Percentiles rank a stretch among this genome's conserved stretches.
Conservation (phyloP, 1,284 basidiomycete genomes). For the Irpex sp. region DNA sequence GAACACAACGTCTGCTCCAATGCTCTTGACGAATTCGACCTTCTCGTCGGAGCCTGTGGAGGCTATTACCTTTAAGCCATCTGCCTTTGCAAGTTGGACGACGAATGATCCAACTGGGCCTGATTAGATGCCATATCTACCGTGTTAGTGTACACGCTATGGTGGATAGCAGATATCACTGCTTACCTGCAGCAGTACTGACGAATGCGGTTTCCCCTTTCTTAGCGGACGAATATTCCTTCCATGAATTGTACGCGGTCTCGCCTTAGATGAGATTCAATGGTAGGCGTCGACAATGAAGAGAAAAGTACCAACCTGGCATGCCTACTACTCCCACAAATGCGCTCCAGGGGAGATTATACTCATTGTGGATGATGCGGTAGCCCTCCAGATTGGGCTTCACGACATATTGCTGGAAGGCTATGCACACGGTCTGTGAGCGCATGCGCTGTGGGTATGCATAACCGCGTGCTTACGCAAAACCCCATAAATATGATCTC, state of each 20-base stretch:
- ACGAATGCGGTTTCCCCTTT: constrained; percentile 11
- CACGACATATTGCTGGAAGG: constrained; percentile 16
- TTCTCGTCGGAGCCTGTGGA: constrained; percentile 69
- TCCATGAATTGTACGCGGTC: constrained; percentile 15
- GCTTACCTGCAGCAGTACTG: constrained; percentile 8
- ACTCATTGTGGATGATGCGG: constrained; percentile 22
- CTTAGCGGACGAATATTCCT: constrained; percentile 13
- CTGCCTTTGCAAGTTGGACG: constrained; percentile 11
- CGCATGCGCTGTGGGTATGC: no score
- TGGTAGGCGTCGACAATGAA: neutral
- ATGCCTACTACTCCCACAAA: constrained; percentile 31
- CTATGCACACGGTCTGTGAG: neutral
- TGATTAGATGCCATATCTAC: neutral
- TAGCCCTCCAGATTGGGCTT: neutral
- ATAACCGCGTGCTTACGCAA: neutral
- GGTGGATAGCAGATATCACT: neutral
- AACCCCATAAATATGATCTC: constrained; percentile 35
- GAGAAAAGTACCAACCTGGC: constrained; percentile 6
- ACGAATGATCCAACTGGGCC: constrained; percentile 12
- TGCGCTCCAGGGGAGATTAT: constrained; percentile 27
- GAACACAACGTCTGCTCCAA: constrained; percentile 70
- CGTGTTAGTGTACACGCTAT: neutral
- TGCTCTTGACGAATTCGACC: constrained; percentile 54
- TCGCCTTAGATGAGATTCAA: constrained; percentile 1
- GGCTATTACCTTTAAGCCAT: constrained; percentile 53